Conservation (phyloP, 306 rosid genomes). For the Corylus americana region DNA sequence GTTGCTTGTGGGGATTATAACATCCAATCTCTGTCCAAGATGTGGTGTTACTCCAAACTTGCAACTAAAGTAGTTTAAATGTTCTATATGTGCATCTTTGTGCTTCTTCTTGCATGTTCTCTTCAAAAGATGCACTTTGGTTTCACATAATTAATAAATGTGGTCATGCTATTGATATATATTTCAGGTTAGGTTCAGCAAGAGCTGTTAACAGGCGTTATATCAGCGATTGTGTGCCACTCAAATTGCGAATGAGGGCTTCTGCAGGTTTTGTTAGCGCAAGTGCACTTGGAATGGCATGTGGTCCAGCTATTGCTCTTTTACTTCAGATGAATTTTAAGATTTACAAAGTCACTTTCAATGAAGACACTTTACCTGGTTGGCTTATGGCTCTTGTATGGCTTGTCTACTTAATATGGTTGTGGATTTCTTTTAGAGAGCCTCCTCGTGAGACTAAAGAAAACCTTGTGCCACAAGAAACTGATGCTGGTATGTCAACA, state of each 20-base stretch:
- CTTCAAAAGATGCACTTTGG: neutral
- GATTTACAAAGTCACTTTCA: slow-evolving; percentile 47
- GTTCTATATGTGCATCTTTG: neutral
- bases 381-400: slow-evolving; percentile 57
- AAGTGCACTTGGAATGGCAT: slow-evolving; percentile 70
- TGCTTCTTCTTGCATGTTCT: neutral
- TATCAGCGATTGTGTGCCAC: slow-evolving; percentile 54
- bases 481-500: slow-evolving; percentile 32
- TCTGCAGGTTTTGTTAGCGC: slow-evolving; percentile 82
- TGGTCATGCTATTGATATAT: neutral
- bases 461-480: slow-evolving; percentile 14
- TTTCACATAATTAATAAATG: slow-evolving; percentile 7
- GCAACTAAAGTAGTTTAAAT: neutral
- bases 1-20: neutral
- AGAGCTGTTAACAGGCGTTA: slow-evolving; percentile 57
- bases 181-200: slow-evolving; percentile 55
- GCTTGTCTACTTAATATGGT: slow-evolving; percentile 45
- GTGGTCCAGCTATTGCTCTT: slow-evolving; percentile 59
- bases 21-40: neutral
- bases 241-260: slow-evolving; percentile 48
- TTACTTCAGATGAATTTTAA: slow-evolving; percentile 45
- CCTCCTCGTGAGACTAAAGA: slow-evolving; percentile 28
- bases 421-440: slow-evolving; percentile 44
- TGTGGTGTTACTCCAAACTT: neutral
- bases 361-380: slow-evolving; percentile 55